phyloP scores from a whole-genome alignment of 371 early-diverging fungal species.

The Amoeboaphelidium protococcarum region DNA sequence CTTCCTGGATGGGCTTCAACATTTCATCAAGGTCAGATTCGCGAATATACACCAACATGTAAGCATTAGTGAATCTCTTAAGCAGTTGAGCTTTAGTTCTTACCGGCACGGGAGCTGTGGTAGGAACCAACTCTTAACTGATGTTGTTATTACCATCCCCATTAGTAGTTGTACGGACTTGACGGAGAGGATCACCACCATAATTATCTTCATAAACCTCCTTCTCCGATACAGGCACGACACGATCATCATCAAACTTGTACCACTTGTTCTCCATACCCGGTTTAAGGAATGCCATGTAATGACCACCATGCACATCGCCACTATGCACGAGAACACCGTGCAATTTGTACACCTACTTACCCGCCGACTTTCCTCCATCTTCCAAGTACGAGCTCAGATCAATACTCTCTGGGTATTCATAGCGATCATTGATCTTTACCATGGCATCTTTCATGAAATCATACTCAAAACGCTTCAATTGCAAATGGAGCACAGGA shows the following conservation, averaged over 20 bases:
- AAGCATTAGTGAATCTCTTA: slow-evolving; percentile 75
- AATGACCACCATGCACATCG: slow-evolving; percentile 87
- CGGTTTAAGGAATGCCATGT: slow-evolving; percentile 73
- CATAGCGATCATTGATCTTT: slow-evolving; percentile 95
- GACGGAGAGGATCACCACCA: slow-evolving; percentile 43
- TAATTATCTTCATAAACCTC: slow-evolving; percentile 90
- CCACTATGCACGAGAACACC: slow-evolving; percentile 94
- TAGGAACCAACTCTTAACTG: no score
- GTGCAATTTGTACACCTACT: slow-evolving; percentile 1
- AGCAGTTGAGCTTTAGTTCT: slow-evolving; percentile 7
- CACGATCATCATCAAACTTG: slow-evolving; percentile 94
- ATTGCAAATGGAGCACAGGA: slow-evolving; percentile 84
- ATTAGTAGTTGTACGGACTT: not conserved
- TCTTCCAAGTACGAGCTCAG: slow-evolving; percentile 54
- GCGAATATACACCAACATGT: slow-evolving; percentile 87
- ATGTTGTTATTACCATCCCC: no score
- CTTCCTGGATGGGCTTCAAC: slow-evolving; percentile 26
- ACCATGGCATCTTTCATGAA: slow-evolving; percentile 69
- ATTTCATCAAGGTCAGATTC: slow-evolving; percentile 39
- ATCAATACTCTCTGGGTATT: slow-evolving; percentile 75
- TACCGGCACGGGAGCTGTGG: no score
- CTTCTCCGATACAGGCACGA: slow-evolving; percentile 46
- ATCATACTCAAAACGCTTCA: slow-evolving; percentile 96
- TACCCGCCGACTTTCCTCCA: slow-evolving; percentile 21
- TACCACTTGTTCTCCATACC: slow-evolving; percentile 52